Evolutionary conservation across 139 green algal species (phyloP).

Genomic region (Picochlorum sp.): DNA sequence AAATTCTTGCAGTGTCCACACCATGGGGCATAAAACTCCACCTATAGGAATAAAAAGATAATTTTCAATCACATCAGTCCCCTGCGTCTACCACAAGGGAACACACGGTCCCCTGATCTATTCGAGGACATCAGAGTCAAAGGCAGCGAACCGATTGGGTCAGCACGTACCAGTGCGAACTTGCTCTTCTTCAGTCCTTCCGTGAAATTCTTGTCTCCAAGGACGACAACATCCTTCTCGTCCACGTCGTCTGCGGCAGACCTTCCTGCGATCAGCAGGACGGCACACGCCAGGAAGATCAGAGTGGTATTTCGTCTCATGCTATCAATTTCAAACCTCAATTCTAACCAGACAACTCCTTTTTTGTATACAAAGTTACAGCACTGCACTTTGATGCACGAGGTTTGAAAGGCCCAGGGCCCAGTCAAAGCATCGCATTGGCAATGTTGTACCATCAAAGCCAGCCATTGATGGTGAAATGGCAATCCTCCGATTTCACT

Average conservation of each 20-base stretch:
- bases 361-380: too few relatives aligned
- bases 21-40: slow-evolving; percentile 73
- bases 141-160: neutral
- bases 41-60: slow-evolving; percentile 25
- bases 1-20: slow-evolving; percentile 73
- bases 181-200: slow-evolving; percentile 40
- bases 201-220: slow-evolving; percentile 63
- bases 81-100: too few relatives aligned
- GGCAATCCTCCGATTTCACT: too few relatives aligned
- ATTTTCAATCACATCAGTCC: too few relatives aligned
- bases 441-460: too few relatives aligned
- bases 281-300: neutral
- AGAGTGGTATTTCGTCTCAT: neutral
- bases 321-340: neutral
- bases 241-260: slow-evolving; percentile 20
- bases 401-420: too few relatives aligned
- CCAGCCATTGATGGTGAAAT: too few relatives aligned
- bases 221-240: slow-evolving; percentile 61
- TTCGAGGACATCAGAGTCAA: slow-evolving; percentile 1
- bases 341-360: too few relatives aligned
- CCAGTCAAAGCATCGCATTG: too few relatives aligned
- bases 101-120: too few relatives aligned
- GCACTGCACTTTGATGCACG: too few relatives aligned
- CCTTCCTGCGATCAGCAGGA: neutral
- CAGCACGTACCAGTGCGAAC: slow-evolving; percentile 52